Evolutionary conservation across 2,329 filamentous ascomycete species (phyloP).

Genomic region (Colletotrichum incanum): DNA sequence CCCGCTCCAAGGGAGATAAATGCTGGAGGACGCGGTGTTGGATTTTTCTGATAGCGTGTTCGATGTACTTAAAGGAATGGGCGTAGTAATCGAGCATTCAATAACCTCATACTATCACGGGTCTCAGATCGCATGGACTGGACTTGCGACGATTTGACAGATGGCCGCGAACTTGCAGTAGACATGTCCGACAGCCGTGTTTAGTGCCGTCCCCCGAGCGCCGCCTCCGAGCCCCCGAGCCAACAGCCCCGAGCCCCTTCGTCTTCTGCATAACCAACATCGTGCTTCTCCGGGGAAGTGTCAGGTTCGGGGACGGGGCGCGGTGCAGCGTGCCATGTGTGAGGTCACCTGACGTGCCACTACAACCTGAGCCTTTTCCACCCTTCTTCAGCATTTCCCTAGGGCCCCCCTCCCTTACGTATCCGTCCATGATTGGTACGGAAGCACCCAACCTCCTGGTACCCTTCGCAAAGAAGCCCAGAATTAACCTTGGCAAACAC

Average conservation of each 20-base stretch:
- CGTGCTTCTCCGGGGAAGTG: not conserved
- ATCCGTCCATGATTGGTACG: not conserved
- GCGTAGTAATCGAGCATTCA: constrained; percentile 39
- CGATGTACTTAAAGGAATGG: constrained; percentile 24
- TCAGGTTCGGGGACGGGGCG: not conserved
- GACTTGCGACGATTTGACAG: not conserved
- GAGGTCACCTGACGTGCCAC: constrained; percentile 18
- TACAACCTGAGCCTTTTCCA: constrained; percentile 7
- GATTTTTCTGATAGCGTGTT: constrained; percentile 28
- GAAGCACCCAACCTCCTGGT: not conserved
- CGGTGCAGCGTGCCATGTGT: not conserved
- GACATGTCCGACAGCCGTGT: not conserved
- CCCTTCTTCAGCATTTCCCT: not conserved
- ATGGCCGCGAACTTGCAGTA: constrained; percentile 8
- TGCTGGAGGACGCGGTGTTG: constrained; percentile 7
- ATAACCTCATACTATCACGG: constrained; percentile 26
- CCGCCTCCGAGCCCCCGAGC: not conserved
- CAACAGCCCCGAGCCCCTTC: not conserved
- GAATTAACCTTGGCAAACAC: constrained; percentile 11
- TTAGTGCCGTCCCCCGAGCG: constrained; percentile 1
- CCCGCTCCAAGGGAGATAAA: not conserved
- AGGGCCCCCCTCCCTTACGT: not conserved
- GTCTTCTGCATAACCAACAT: not conserved
- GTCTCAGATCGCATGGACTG: not conserved
- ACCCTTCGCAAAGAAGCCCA: not conserved